Percentiles rank a stretch among this genome's conserved stretches.
Conservation (phyloP, 768 basidiomycete species). For the Clitopilus hobsonii region DNA sequence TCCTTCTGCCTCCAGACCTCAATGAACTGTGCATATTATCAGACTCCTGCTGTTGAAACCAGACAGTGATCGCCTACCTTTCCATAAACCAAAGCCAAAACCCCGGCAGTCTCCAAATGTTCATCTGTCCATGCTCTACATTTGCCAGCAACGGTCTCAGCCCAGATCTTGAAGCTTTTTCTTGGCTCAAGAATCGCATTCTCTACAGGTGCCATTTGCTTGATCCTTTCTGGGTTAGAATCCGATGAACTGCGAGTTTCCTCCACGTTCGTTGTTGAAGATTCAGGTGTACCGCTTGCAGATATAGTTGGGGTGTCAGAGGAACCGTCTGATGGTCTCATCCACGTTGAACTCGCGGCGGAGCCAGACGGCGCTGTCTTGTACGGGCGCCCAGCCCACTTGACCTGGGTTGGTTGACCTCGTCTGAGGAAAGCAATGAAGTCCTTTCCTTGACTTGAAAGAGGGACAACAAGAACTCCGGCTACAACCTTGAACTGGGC, state of each 20-base stretch:
- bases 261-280: background rate
- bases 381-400: slow-evolving; percentile 78
- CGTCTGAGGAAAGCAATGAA: slow-evolving; percentile 81
- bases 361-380: slow-evolving; percentile 26
- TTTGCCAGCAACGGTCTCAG: slow-evolving; percentile 64
- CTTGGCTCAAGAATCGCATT: slow-evolving; percentile 59
- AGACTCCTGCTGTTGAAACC: background rate
- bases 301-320: background rate
- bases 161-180: slow-evolving; percentile 79
- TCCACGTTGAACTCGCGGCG: background rate
- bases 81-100: slow-evolving; percentile 74
- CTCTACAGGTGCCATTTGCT: background rate
- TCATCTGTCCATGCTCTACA: slow-evolving; percentile 77
- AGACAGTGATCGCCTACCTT: slow-evolving; percentile 36
- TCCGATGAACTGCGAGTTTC: background rate
- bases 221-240: background rate
- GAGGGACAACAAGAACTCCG: slow-evolving; percentile 70
- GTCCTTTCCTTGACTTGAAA: slow-evolving; percentile 68
- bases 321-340: background rate
- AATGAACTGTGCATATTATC: slow-evolving; percentile 53
- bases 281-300: background rate
- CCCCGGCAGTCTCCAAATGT: slow-evolving; percentile 77
- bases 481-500: slow-evolving; percentile 50
- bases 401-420: slow-evolving; percentile 65
- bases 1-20: slow-evolving; percentile 86